Conservation (phyloP, 2,329 filamentous ascomycete genomes). For the Cladophialophora carrionii region DNA sequence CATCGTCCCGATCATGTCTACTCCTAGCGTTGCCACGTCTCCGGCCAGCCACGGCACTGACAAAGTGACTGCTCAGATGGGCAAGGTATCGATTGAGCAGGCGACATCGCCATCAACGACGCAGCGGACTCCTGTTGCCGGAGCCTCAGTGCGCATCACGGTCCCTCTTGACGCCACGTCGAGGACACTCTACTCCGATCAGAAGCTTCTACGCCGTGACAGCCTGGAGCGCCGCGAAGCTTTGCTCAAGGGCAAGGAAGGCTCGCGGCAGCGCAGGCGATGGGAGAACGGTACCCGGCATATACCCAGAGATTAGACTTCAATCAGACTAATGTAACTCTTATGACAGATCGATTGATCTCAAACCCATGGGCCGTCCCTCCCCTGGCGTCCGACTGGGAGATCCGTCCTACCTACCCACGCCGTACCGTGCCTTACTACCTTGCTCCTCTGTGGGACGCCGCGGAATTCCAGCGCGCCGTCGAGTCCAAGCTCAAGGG, state of each 20-base stretch:
- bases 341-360: constrained; percentile 73
- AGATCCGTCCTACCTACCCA: constrained; percentile 77
- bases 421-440: constrained; percentile 80
- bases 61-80: constrained; percentile 23
- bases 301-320: constrained; percentile 9
- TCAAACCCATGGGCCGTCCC: constrained; percentile 84
- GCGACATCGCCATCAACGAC: constrained; percentile 11
- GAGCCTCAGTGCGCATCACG: constrained; percentile 66
- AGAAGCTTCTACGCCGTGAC: constrained; percentile 61
- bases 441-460: constrained; percentile 82
- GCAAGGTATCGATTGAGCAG: constrained; percentile 22
- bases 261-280: constrained; percentile 78
- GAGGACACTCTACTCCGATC: constrained; percentile 49
- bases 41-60: constrained; percentile 6
- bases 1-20: constrained; percentile 32
- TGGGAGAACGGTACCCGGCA: constrained; percentile 84
- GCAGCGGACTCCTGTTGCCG: constrained; percentile 12
- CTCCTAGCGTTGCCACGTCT: constrained; percentile 10
- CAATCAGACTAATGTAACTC: constrained; percentile 16
- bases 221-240: constrained; percentile 71
- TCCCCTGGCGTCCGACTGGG: constrained; percentile 80
- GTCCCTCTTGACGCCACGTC: constrained; percentile 71
- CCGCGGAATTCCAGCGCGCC: constrained; percentile 51
- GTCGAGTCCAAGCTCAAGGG: constrained; percentile 46
- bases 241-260: constrained; percentile 85